Evolutionary conservation across 257 asterid genomes (phyloP), one percentile per base, ranked within the genome.

Genomic region (Penstemon davidsonii): DNA sequence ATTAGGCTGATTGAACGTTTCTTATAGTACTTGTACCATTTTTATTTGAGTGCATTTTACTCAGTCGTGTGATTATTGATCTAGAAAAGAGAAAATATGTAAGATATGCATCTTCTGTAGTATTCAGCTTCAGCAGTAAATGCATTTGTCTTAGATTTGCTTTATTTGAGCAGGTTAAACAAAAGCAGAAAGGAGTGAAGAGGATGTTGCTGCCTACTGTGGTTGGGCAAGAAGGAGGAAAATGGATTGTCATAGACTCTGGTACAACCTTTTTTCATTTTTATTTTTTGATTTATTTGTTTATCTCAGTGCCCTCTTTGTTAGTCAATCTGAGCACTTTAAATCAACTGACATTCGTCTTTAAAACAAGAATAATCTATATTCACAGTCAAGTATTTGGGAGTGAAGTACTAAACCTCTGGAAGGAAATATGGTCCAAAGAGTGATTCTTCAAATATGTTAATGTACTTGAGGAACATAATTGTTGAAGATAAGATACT

Each of bases 241-340:
- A 93, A 70, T 90, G 97, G 99, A 80, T 90, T 74, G 97, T 90
- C 67, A 84, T 93, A 0, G 99, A 93, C 79, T 85, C 97, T 65
- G 98, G 98, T 88, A 84, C 58, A 12, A 50, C 4, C 8, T 41
- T 40, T 68, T 39, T 58, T 50, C 42, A 38, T 5, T 49, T 49
- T 19, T 25, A 3, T 6, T 18, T 43, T 2, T 6, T 9, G 67
- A 0, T 18, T 19, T 44, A 37, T 25, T 45, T 37, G 50, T 60
- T 7, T 53, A 6, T 6, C 19, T 47, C 58, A 41, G 7, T 39
- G 39, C 45, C 4, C 52, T 47, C 51, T 38, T 47, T 67, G 10
- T n/a, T 60, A 44, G 15, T n/a, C 66, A 54, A 74, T 59, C 39
- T 19, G 58, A 8, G 69, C 67, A 40, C 66, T 45, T 46, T 74